Conservation (phyloP, 116 monocot species). For the Trichopus zeylanicus region DNA sequence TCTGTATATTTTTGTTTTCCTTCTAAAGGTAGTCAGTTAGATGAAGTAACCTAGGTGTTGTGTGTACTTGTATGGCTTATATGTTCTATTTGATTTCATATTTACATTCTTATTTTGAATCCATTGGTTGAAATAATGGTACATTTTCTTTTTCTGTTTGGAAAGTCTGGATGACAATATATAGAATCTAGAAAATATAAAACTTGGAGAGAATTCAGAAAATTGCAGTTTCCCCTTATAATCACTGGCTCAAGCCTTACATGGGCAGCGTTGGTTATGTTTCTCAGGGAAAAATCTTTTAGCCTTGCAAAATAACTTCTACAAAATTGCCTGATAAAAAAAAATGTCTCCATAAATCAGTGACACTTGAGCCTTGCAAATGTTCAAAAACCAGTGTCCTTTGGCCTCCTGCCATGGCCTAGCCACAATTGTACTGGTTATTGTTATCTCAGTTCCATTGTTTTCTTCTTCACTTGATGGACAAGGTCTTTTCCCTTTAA, state of each 20-base stretch:
- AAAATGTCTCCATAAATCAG: slow-evolving; percentile 7
- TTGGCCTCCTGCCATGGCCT: slow-evolving; percentile 59
- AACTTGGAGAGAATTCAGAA: no score
- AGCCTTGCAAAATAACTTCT: no score
- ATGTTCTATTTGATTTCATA: neutral
- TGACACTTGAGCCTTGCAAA: slow-evolving; percentile 71
- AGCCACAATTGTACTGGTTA: slow-evolving; percentile 16
- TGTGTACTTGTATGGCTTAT: neutral
- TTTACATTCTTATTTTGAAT: neutral
- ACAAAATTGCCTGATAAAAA: neutral
- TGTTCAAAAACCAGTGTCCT: slow-evolving; percentile 84
- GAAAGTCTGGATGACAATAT: no score
- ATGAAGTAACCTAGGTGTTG: neutral
- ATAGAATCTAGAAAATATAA: no score
- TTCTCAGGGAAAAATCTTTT: neutral
- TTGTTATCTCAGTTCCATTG: slow-evolving; percentile 6
- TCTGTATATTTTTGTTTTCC: neutral
- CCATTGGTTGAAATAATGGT: neutral
- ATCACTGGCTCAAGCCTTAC: no score
- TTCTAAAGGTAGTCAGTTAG: neutral
- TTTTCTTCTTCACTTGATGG: slow-evolving; percentile 12
- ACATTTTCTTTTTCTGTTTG: no score
- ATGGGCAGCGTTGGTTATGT: neutral
- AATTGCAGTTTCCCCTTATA: no score
- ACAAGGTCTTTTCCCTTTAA: slow-evolving; percentile 49